Evolutionary conservation across 495 filamentous ascomycete genomes (phyloP).

Genomic region (Aspergillus sclerotioniger): DNA sequence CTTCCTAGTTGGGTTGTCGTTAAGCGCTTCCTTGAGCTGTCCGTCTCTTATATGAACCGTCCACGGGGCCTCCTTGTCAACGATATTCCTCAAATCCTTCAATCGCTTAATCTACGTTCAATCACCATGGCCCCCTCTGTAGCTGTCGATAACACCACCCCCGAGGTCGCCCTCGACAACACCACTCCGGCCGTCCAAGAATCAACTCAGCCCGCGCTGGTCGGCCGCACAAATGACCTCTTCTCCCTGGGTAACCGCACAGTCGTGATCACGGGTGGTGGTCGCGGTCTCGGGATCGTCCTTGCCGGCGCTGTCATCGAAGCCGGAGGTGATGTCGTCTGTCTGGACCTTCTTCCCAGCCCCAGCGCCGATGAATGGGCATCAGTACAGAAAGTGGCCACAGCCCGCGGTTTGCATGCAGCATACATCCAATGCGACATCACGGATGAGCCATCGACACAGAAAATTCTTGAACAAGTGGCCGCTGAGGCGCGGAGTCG

Average conservation of each 20-base stretch:
- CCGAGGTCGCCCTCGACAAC: conserved; percentile 23
- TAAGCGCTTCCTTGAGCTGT: neutral
- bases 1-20: neutral
- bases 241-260: conserved; percentile 62
- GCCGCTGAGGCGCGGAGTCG: conserved; percentile 50
- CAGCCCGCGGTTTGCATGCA: conserved; percentile 39
- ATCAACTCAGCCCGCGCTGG: conserved; percentile 25
- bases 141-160: conserved; percentile 24
- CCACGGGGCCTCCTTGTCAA: neutral
- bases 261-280: conserved; percentile 68
- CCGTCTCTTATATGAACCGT: neutral
- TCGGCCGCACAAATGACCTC: conserved; percentile 23
- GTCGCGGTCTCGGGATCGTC: conserved; percentile 63
- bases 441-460: conserved; percentile 47
- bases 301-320: conserved; percentile 65
- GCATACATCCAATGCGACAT: conserved; percentile 56
- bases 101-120: neutral
- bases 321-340: conserved; percentile 61
- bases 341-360: conserved; percentile 60
- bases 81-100: neutral
- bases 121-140: conserved; percentile 30
- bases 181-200: conserved; percentile 24
- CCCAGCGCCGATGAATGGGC: conserved; percentile 41
- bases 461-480: conserved; percentile 26
- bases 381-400: conserved; percentile 50